Conservation (phyloP, 106 monocot species). For the Amphibolis antarctica region DNA sequence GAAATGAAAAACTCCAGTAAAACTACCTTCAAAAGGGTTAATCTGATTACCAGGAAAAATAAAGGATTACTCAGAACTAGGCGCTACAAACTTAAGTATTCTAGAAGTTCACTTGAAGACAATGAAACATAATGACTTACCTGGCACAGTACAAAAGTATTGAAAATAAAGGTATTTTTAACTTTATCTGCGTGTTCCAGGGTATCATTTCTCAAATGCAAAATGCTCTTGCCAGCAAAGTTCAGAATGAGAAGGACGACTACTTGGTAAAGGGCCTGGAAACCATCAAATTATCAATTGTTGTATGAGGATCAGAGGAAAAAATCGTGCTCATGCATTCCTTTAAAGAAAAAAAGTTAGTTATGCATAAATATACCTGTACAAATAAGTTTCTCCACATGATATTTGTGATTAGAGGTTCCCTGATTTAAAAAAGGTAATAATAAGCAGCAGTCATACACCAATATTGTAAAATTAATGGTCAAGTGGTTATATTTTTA, state of each 20-base stretch:
- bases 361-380: slow-evolving; percentile 27
- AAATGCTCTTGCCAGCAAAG: slow-evolving; percentile 42
- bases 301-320: no score
- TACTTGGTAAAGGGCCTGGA: slow-evolving; percentile 62
- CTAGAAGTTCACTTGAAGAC: no score
- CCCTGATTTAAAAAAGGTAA: no score
- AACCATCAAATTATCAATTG: not conserved
- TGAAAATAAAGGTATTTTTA: slow-evolving; percentile 73
- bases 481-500: no score
- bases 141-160: slow-evolving; percentile 71
- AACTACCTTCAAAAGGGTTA: no score
- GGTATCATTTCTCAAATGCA: slow-evolving; percentile 33
- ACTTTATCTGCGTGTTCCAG: slow-evolving; percentile 48
- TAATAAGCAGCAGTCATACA: no score
- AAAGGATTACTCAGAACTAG: no score
- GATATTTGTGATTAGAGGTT: slow-evolving; percentile 50
- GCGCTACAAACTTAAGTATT: no score
- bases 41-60: no score
- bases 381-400: slow-evolving; percentile 91
- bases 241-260: slow-evolving; percentile 44
- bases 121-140: slow-evolving; percentile 12
- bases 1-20: no score
- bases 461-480: no score
- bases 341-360: not conserved
- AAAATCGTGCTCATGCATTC: not conserved